Evolutionary conservation across 768 basidiomycete species (phyloP).

Genomic region (Galerina sulciceps): DNA sequence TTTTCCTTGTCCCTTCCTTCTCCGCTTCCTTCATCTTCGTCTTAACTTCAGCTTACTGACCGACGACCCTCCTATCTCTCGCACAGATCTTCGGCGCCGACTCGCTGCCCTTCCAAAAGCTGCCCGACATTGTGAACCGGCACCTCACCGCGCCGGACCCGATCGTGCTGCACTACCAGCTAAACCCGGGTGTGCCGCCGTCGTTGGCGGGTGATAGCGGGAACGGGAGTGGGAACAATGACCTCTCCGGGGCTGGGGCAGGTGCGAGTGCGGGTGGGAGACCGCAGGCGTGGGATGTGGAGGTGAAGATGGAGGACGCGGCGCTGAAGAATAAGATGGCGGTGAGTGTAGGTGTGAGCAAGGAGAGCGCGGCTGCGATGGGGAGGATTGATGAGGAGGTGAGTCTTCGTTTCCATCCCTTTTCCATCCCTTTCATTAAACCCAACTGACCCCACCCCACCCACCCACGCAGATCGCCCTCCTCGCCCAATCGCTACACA

Average conservation of each 20-base stretch:
- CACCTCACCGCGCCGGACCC: conserved; percentile 81
- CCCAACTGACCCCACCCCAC: too few species aligned
- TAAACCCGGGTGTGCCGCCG: conserved; percentile 64
- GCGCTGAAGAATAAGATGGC: conserved; percentile 74
- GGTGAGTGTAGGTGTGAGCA: conserved; percentile 68
- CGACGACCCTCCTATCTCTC: neutral
- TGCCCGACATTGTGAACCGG: conserved; percentile 87
- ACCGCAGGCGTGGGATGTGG: conserved; percentile 83
- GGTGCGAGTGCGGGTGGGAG: too few species aligned
- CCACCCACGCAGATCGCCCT: conserved; percentile 80
- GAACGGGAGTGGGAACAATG: too few species aligned
- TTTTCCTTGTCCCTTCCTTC: neutral
- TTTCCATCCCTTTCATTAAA: neutral
- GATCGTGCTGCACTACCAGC: conserved; percentile 74
- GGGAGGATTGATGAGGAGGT: conserved; percentile 89
- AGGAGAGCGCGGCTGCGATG: conserved; percentile 69
- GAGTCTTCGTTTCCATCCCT: conserved; percentile 5
- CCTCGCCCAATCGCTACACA: conserved; percentile 83
- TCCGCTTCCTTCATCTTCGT: too few species aligned
- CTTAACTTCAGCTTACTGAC: too few species aligned
- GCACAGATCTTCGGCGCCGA: conserved; percentile 74
- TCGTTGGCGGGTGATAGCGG: too few species aligned
- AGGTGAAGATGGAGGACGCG: conserved; percentile 86
- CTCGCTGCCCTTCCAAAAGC: conserved; percentile 70
- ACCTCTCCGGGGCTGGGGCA: too few species aligned